A percentile compares a stretch with the other conserved stretches of the same genome.
Evolutionary conservation across 2,329 filamentous ascomycete genomes (phyloP).

Genomic region (Botryotinia globosa): DNA sequence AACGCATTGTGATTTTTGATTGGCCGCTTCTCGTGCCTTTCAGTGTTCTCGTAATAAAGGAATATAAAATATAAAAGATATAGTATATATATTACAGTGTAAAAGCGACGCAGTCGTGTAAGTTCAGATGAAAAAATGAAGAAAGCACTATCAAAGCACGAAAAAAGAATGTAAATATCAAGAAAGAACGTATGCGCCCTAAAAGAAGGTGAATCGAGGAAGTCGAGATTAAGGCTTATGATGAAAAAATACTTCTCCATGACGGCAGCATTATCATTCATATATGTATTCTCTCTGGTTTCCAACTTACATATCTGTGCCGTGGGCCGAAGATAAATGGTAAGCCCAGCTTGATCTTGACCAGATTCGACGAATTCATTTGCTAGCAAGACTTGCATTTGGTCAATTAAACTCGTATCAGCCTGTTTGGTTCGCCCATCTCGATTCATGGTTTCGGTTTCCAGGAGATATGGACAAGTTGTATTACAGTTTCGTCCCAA

Average conservation of each 20-base stretch:
- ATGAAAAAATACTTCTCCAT: background rate
- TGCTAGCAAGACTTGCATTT: background rate
- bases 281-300: slow-evolving; percentile 3
- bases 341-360: background rate
- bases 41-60: background rate
- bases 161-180: slow-evolving; percentile 6
- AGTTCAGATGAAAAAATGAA: slow-evolving; percentile 2
- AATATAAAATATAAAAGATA: background rate
- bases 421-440: slow-evolving; percentile 10
- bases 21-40: background rate
- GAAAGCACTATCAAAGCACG: slow-evolving; percentile 18
- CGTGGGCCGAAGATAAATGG: slow-evolving; percentile 8
- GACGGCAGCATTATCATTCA: background rate
- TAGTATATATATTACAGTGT: background rate
- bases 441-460: slow-evolving; percentile 8
- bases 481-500: background rate
- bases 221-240: background rate
- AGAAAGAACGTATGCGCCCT: slow-evolving; percentile 1
- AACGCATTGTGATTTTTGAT: slow-evolving; percentile 20
- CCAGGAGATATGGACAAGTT: background rate
- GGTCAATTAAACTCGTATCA: background rate
- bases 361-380: background rate
- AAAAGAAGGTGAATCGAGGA: slow-evolving; percentile 10
- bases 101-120: slow-evolving; percentile 15
- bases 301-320: background rate